Evolutionary conservation across 495 filamentous ascomycete genomes (phyloP), one percentile per base, ranked within the genome.

Genomic region (Talaromyces trachyspermus): DNA sequence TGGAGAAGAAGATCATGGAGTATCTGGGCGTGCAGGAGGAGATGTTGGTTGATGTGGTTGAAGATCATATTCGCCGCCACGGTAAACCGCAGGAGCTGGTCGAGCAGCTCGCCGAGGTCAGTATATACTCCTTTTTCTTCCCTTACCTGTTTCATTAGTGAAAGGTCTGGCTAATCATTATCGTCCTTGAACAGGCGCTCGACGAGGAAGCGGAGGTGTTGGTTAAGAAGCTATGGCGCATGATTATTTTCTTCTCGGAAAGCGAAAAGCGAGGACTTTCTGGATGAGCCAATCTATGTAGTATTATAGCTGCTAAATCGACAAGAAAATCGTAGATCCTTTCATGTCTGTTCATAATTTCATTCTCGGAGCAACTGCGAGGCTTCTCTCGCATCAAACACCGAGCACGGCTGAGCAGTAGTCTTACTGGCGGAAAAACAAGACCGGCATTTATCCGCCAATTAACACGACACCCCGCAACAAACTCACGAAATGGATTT

Each of bases 161-260:
- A n/a, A n/a, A n/a, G n/a, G n/a, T n/a, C n/a, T n/a, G n/a, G n/a
- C n/a, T 76, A 61, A 78, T 49, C 20, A 48, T 43, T 36, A 27
- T 12, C 22, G 24, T 50, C 20, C 22, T 36, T n/a, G n/a, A n/a
- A 47, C 57, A 90, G 86, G 88, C 88, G 30, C 65, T 98, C 49
- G 92, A 95, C 60, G 92, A 98, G 59, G 94, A 97, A 55, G 89
- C 89, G 3, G 90, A 95, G 62, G 85, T 83, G 8, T 69, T 98
- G 53, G 92, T 97, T 15, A 91, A 86, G 77, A 97, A 96, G 67
- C 75, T 98, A 22, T 98, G 92, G 92, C 79, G 92, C 37, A 94
- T 97, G 89, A 78, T 95, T 41, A 95, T 97, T 62, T 97, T 96
- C 83, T 97, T 89, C 57, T 91, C 87, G 20, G 92, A 98, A 68